Base-by-base conservation (phyloP, 1,139 yeast genomes). In the Blastobotrys capitulatus region DNA sequence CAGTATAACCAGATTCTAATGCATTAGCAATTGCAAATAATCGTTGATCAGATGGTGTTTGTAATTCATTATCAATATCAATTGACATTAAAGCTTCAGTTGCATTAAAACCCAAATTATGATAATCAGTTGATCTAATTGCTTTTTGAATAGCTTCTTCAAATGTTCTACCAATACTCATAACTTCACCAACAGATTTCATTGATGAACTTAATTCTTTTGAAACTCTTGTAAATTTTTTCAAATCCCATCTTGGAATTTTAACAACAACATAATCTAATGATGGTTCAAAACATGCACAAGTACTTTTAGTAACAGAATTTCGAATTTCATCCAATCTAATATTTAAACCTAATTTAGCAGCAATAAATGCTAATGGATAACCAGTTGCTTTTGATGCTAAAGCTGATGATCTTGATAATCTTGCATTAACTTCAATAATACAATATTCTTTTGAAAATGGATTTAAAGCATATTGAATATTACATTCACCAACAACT, bases 321-420 rank as follows among this genome's bases (percentile, higher is more conserved):
- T 92, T 92, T 69, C 83, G 84, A 66, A 92, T 86, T 71, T 90
- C 95, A 63, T 88, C 85, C 70, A 92, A 80, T 49, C 97, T 92
- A 63, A 87, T 87, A 74, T 88, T 88, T 69, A 92, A 79, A 71
- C 96, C 98, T 60, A 92, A 77, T 72, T 92, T 92, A 54, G 98
- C 98, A 57, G 98, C 98, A 56, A 96, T 92, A 70, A 89, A 92
- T 54, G 98, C 98, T 63, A 92, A 79, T 63, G 98, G 98, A 65
- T 92, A 92, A 64, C 98, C 98, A 50, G 98, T 92, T 38, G 98
- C 98, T 76, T 92, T 92, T 38, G 98, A 92, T 45, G 98, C 98
- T 64, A 92, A 78, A 53, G 98, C 98, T 38, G 98, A 92, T 49
- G 98, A 92, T 71, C 98, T 84, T 22, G 97, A 90, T 64, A 92